Percentiles rank a stretch among this genome's conserved stretches.
Evolutionary conservation across 345 rosid genomes (phyloP).

Genomic region (Eucalyptus sideroxylon): DNA sequence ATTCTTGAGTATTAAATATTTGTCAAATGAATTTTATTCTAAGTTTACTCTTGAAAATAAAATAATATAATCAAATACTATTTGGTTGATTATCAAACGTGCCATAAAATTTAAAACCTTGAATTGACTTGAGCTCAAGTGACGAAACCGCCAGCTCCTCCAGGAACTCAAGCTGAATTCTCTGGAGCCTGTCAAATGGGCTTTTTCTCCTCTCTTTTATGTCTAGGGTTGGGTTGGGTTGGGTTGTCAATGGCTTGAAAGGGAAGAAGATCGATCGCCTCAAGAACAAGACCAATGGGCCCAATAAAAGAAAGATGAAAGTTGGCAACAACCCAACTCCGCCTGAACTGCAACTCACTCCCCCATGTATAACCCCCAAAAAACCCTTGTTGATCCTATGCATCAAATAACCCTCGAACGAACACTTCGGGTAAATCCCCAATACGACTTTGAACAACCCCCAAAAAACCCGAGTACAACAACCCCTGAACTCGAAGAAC

Average conservation of each 20-base stretch:
- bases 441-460: background rate
- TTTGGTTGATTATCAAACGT: accelerated
- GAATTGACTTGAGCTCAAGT: background rate
- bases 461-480: background rate
- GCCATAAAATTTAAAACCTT: no score
- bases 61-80: accelerated
- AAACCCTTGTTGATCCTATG: background rate
- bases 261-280: background rate
- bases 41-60: accelerated
- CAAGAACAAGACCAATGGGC: background rate
- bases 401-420: background rate
- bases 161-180: background rate
- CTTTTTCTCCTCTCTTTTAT: background rate
- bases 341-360: no score
- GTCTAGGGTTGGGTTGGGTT: no score
- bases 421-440: background rate
- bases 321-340: background rate
- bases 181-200: background rate
- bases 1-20: accelerated
- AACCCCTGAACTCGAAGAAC: background rate
- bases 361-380: background rate
- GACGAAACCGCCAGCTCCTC: background rate
- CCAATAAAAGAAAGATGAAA: background rate
- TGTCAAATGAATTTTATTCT: accelerated
- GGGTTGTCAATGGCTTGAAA: no score